These are phyloP conservation scores for Setaria viridis DNA, from an alignment of 202 grass and related monocot species.

Conservation along the genomic window DNA sequence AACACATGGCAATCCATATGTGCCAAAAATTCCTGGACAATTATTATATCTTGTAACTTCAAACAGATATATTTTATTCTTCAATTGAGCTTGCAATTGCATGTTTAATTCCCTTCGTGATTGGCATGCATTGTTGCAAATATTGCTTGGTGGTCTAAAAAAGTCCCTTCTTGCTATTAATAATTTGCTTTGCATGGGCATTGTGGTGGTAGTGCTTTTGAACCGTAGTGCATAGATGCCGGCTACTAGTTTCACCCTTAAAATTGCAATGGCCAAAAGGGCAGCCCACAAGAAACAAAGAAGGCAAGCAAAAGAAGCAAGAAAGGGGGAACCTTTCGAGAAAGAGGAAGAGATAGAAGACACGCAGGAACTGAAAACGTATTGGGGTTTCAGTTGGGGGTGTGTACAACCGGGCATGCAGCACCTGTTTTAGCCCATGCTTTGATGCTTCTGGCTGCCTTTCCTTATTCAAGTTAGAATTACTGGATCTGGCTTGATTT, in stretches of 20 bases:
- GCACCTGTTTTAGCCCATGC: slow-evolving; percentile 53
- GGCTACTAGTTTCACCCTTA: slow-evolving; percentile 26
- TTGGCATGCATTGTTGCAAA: neutral
- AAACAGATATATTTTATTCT: neutral
- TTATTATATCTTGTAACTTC: slow-evolving; percentile 6
- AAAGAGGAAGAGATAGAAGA: slow-evolving; percentile 24
- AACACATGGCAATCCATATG: neutral
- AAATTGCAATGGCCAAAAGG: slow-evolving; percentile 5
- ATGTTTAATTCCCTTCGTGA: neutral
- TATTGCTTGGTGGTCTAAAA: neutral
- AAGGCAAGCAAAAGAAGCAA: slow-evolving; percentile 48
- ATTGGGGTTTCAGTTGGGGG: slow-evolving; percentile 30
- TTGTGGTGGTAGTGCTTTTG: slow-evolving; percentile 37
- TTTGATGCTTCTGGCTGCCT: slow-evolving; percentile 41
- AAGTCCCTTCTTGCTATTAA: neutral
- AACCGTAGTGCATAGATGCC: neutral
- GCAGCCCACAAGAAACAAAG: slow-evolving; percentile 38
- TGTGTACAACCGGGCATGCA: slow-evolving; percentile 17
- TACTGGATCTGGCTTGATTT: slow-evolving; percentile 46
- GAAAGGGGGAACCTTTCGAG: slow-evolving; percentile 42
- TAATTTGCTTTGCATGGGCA: slow-evolving; percentile 25
- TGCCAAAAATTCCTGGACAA: neutral
- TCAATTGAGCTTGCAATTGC: neutral
- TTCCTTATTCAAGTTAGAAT: slow-evolving; percentile 46
- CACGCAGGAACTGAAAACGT: slow-evolving; percentile 22